Conservation (phyloP, 73 alveolate genomes). For the Paramecium sexaurelia region DNA sequence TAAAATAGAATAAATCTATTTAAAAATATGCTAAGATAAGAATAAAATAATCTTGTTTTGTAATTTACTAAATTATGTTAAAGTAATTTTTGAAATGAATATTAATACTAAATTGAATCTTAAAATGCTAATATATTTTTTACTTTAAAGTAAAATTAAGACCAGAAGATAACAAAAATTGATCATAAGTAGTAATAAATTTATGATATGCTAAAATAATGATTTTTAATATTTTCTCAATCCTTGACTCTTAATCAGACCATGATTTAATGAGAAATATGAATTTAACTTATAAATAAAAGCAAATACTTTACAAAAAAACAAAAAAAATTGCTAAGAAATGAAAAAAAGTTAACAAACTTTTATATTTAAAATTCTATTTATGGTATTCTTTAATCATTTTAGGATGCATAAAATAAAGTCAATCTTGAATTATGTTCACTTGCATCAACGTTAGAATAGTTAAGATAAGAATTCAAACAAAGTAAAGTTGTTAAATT, state of each 20-base stretch:
- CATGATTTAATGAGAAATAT: not conserved
- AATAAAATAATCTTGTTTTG: conserved; percentile 44
- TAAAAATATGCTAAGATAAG: conserved; percentile 47
- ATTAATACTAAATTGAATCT: conserved; percentile 55
- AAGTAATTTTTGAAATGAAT: conserved; percentile 58
- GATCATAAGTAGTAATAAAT: conserved; percentile 22
- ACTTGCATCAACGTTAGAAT: not conserved
- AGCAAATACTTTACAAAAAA: not conserved
- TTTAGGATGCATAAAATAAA: not conserved
- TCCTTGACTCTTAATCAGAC: not conserved
- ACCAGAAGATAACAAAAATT: conserved; percentile 22
- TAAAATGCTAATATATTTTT: not conserved
- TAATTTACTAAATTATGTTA: conserved; percentile 42
- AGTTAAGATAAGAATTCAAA: conserved; percentile 18
- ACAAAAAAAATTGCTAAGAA: not conserved
- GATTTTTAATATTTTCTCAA: conserved; percentile 15
- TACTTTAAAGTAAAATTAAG: too few species aligned
- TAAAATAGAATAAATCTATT: not conserved
- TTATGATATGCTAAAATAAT: too few species aligned
- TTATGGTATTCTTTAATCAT: not conserved
- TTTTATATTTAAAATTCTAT: not conserved
- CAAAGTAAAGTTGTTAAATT: conserved; percentile 35
- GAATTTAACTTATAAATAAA: conserved; percentile 15
- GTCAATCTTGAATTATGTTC: not conserved
- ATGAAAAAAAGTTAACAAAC: conserved; percentile 7